Evolutionary conservation across 495 filamentous ascomycete species (phyloP).

Genomic region (Jackrogersella minutella): DNA sequence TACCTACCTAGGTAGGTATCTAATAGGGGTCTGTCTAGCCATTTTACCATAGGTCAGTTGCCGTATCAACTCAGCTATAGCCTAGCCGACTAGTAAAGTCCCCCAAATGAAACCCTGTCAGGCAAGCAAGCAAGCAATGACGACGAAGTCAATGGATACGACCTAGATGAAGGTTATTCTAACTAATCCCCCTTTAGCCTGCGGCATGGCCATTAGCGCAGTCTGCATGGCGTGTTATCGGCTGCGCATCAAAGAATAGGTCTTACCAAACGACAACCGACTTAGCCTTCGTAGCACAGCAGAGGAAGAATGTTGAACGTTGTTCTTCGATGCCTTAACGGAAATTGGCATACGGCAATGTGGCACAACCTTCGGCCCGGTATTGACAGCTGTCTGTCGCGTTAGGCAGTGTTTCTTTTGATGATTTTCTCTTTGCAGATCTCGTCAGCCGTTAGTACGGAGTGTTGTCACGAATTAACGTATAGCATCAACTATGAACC

Average conservation of each 20-base stretch:
- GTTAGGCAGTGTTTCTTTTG: constrained; percentile 18
- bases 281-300: constrained; percentile 29
- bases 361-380: constrained; percentile 11
- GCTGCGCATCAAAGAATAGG: constrained; percentile 24
- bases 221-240: constrained; percentile 20
- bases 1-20: no score
- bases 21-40: not conserved
- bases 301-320: constrained; percentile 24
- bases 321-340: constrained; percentile 29
- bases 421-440: constrained; percentile 24
- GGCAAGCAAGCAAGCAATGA: constrained; percentile 17
- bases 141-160: constrained; percentile 14
- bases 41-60: not conserved
- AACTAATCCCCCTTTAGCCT: constrained; percentile 1
- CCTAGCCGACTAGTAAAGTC: constrained; percentile 9
- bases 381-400: constrained; percentile 19
- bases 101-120: constrained; percentile 24
- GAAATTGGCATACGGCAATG: constrained; percentile 21
- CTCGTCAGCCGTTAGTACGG: constrained; percentile 20
- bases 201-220: constrained; percentile 13
- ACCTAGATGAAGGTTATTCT: constrained; percentile 19
- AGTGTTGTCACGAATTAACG: constrained; percentile 17
- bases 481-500: constrained; percentile 10
- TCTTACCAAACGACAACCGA: constrained; percentile 32
- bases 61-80: constrained; percentile 18